Evolutionary conservation across 768 basidiomycete species (phyloP).

Genomic region (Pulveroboletus sp.): DNA sequence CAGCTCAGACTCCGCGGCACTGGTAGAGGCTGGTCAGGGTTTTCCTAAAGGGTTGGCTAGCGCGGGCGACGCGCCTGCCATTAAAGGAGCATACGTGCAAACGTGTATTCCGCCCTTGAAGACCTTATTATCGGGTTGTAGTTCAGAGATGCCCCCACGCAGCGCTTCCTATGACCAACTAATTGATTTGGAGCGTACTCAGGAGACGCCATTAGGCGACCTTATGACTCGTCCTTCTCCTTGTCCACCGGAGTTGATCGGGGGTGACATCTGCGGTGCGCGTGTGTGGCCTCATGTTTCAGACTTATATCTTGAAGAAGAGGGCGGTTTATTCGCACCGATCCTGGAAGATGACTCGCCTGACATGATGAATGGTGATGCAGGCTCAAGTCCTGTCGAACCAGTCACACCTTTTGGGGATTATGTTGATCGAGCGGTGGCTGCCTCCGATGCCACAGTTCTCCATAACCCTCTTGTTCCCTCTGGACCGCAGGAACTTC

Average conservation of each 20-base stretch:
- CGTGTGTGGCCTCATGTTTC: constrained; percentile 17
- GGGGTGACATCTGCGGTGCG: not conserved
- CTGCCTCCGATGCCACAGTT: constrained; percentile 33
- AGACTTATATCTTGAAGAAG: constrained; percentile 24
- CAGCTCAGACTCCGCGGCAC: constrained; percentile 25
- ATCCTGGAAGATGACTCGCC: constrained; percentile 64
- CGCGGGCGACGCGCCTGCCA: constrained; percentile 74
- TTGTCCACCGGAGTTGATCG: constrained; percentile 12
- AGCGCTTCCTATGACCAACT: constrained; percentile 25
- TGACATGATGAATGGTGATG: constrained; percentile 46
- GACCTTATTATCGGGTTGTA: constrained; percentile 14
- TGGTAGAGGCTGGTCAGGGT: constrained; percentile 41
- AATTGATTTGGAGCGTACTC: not conserved
- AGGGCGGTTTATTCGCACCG: constrained; percentile 48
- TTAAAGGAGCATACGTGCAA: constrained; percentile 83
- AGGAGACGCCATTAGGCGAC: not conserved
- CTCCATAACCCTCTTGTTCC: constrained; percentile 21
- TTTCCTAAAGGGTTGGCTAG: constrained; percentile 70
- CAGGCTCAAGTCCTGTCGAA: constrained; percentile 63
- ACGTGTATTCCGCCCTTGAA: constrained; percentile 77
- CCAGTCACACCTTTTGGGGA: constrained; percentile 75
- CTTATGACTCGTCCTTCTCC: not conserved
- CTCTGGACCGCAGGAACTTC: constrained; percentile 15
- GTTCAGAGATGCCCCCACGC: constrained; percentile 12
- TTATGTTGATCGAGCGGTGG: constrained; percentile 68